Evolutionary conservation across 78 protist species (phyloP).

Genomic region (Thecamonas trahens): DNA sequence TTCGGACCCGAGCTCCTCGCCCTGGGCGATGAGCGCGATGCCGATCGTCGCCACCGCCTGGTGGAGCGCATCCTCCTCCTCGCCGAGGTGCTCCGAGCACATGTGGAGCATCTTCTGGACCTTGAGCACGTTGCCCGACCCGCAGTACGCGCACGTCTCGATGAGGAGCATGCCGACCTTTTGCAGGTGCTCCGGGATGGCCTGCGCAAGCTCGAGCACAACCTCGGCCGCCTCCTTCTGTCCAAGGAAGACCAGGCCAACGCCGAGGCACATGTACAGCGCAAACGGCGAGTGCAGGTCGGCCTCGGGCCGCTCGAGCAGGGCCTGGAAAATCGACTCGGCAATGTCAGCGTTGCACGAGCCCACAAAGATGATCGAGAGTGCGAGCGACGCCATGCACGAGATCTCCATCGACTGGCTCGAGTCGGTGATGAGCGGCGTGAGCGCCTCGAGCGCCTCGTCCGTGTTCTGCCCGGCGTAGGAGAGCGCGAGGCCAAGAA

Average conservation of each 20-base stretch:
- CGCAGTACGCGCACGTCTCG: conserved; percentile 92
- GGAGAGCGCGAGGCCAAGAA: conserved; percentile 62
- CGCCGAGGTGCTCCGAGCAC: conserved; percentile 65
- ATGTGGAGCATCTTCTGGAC: conserved; percentile 74
- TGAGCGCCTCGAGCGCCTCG: conserved; percentile 33
- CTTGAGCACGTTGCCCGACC: conserved; percentile 94
- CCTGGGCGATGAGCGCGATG: conserved; percentile 90
- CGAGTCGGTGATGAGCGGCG: conserved; percentile 42
- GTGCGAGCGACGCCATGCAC: conserved; percentile 71
- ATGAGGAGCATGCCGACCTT: conserved; percentile 51
- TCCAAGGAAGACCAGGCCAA: conserved; percentile 74
- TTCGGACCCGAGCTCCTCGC: conserved; percentile 90
- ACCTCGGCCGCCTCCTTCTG: conserved; percentile 67
- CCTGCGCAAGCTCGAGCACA: conserved; percentile 63
- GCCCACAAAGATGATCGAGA: conserved; percentile 87
- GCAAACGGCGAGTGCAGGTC: conserved; percentile 10
- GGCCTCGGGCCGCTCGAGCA: conserved; percentile 26
- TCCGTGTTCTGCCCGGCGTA: conserved; percentile 25
- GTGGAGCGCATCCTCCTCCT: conserved; percentile 17
- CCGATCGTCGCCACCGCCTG: conserved; percentile 78
- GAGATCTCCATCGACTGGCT: conserved; percentile 60
- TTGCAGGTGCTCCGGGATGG: conserved; percentile 41
- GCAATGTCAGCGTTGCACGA: conserved; percentile 64
- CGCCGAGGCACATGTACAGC: conserved; percentile 56
- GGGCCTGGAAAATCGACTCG: conserved; percentile 33